Evolutionary conservation across 2,329 filamentous ascomycete genomes (phyloP).

Genomic region (Botrytis porri): DNA sequence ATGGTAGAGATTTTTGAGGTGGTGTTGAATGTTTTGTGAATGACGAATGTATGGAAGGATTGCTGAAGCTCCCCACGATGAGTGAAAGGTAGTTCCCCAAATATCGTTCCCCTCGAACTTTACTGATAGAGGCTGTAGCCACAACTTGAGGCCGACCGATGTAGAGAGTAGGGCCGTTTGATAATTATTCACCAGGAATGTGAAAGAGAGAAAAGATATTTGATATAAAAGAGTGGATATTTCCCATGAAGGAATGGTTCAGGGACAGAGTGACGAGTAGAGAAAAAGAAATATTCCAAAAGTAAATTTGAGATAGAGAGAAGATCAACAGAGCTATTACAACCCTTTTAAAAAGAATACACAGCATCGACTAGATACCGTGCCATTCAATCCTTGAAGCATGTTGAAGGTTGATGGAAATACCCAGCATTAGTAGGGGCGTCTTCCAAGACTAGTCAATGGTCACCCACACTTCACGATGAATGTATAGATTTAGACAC

Average conservation of each 20-base stretch:
- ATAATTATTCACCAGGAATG: not conserved
- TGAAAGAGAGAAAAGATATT: not conserved
- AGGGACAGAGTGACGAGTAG: constrained; percentile 1
- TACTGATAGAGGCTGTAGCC: not conserved
- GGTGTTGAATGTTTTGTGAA: not conserved
- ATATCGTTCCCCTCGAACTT: not conserved
- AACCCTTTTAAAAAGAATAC: constrained; percentile 10
- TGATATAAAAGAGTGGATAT: not conserved
- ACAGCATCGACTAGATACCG: not conserved
- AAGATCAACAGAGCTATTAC: not conserved
- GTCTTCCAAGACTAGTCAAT: not conserved
- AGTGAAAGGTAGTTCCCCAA: not conserved
- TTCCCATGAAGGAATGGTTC: not conserved
- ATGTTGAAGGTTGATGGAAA: not conserved
- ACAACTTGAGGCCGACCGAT: constrained; percentile 5
- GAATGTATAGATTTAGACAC: not conserved
- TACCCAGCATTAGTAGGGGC: not conserved
- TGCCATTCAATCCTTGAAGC: not conserved
- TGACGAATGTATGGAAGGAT: not conserved
- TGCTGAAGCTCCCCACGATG: not conserved
- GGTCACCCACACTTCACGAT: constrained; percentile 6
- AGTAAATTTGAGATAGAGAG: not conserved
- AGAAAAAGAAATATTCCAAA: constrained; percentile 3
- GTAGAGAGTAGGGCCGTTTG: not conserved
- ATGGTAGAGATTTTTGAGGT: not conserved